Conservation (phyloP, 495 filamentous ascomycete species). For the Margaritispora aquatica region DNA sequence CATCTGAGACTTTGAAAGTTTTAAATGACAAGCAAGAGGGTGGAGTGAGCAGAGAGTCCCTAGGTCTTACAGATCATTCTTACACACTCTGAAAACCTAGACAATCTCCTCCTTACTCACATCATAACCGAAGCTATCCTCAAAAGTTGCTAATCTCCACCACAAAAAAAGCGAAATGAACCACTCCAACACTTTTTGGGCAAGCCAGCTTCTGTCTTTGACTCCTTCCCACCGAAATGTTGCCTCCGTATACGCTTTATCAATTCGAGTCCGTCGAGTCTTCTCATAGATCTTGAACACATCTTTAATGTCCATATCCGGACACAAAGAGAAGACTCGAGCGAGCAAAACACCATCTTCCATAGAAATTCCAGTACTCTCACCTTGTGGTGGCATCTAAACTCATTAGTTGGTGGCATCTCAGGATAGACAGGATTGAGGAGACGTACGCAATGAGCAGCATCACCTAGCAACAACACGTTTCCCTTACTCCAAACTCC, state of each 20-base stretch:
- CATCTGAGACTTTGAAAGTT: too few relatives aligned
- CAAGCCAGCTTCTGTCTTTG: constrained; percentile 34
- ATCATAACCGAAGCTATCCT: constrained; percentile 8
- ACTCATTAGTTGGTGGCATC: neutral
- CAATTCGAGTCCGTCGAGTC: constrained; percentile 42
- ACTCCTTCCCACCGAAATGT: constrained; percentile 36
- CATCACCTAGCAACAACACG: constrained; percentile 50
- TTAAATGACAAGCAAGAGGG: too few relatives aligned
- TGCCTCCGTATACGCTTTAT: constrained; percentile 46
- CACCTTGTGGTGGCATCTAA: constrained; percentile 55
- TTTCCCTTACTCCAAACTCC: constrained; percentile 45
- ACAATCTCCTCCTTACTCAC: constrained; percentile 8
- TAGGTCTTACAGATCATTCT: too few relatives aligned
- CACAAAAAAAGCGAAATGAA: constrained; percentile 31
- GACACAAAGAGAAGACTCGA: constrained; percentile 35
- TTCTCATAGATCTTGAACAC: constrained; percentile 47
- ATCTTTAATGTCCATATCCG: constrained; percentile 28
- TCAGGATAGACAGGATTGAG: neutral
- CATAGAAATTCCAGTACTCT: constrained; percentile 54
- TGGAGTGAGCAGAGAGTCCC: too few relatives aligned
- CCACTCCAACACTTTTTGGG: constrained; percentile 29
- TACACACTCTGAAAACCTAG: too few relatives aligned
- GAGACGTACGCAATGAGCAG: constrained; percentile 49
- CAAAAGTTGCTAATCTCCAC: constrained; percentile 11
- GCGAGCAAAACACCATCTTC: constrained; percentile 55